Evolutionary conservation across 2,329 filamentous ascomycete species (phyloP), one percentile per base, ranked within the genome.

Genomic region (Ilyonectria mors-panacis): DNA sequence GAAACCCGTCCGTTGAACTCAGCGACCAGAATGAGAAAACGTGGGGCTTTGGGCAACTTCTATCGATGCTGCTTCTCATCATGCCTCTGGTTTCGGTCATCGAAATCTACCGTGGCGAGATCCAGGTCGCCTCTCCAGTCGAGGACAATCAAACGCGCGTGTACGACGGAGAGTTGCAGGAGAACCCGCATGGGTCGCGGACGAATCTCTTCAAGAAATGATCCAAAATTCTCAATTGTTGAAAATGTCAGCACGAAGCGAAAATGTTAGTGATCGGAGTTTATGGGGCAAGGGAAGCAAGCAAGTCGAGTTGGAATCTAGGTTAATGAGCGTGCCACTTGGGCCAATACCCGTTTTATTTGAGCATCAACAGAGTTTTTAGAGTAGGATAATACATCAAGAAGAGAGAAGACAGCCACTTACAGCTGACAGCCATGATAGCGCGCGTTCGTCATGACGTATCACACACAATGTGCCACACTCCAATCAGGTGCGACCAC

Each of bases 101-200:
- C 30, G 90, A 92, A 76, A 89, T 92, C 21, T 73, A 73, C 28
- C 78, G 87, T 68, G 87, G 87, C 68, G 83, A 85, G 74, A 79
- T 82, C 44, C 78, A 80, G 42, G 81, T 85, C 42, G 80, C 85
- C 8, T 78, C 79, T 19, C 82, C 81, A 30, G 79, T 84, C 2
- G 78, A 79, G 48, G 84, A 86, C 50, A 80, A 83, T 42, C 69
- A 77, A 17, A 75, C 74, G 17, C 78, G 78, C 13, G 73, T 84
- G 4, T 79, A 81, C 30, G 81, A 83, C 33, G 83, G 81, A 58
- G 85, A 86, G 71, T 75, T 77, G 67, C 79, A 81, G 68, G 67
- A 77, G 17, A 72, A 78, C 59, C 68, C 75, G 35, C 71, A 72
- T 28, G 82, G 80, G 9, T 83, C 80, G 2, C 73, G 78, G 59